phyloP scores from a whole-genome alignment of 345 rosid species.

The Salix dunnii region DNA sequence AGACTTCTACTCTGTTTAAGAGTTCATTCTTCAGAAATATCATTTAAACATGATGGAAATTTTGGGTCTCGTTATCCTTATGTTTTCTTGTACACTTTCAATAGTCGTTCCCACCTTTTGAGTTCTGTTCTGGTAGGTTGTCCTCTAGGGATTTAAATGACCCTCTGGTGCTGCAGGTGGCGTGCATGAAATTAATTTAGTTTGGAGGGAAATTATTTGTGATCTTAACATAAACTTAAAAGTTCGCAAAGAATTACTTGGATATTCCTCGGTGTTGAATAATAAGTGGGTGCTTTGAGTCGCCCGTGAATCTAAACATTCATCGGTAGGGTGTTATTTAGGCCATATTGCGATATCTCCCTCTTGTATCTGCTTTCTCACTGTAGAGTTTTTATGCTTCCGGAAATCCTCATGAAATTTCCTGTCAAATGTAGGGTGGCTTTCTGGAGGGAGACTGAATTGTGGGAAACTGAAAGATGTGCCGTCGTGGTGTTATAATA shows the following conservation, averaged over 20 bases:
- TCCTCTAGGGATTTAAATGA: not conserved
- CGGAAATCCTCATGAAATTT: not conserved
- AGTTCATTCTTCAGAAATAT: not conserved
- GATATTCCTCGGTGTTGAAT: not conserved
- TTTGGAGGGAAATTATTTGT: not conserved
- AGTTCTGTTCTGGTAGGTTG: not conserved
- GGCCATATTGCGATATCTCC: not conserved
- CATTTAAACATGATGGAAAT: not conserved
- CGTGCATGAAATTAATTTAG: not conserved
- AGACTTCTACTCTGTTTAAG: not conserved
- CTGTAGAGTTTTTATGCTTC: not conserved
- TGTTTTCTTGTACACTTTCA: not conserved
- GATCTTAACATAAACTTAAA: not conserved
- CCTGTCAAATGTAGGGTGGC: constrained; percentile 6
- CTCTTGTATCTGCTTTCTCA: not conserved
- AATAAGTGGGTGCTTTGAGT: not conserved
- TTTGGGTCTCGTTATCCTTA: not conserved
- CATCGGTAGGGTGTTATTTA: not conserved
- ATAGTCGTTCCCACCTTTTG: not conserved
- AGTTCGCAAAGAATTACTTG: not conserved
- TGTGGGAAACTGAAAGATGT: constrained; percentile 1
- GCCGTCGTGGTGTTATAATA: not conserved
- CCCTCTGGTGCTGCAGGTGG: not conserved
- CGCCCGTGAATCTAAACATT: not conserved
- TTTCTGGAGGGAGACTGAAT: not conserved